phyloP scores from a whole-genome alignment of 345 rosid genomes.

The Acer campestre region DNA sequence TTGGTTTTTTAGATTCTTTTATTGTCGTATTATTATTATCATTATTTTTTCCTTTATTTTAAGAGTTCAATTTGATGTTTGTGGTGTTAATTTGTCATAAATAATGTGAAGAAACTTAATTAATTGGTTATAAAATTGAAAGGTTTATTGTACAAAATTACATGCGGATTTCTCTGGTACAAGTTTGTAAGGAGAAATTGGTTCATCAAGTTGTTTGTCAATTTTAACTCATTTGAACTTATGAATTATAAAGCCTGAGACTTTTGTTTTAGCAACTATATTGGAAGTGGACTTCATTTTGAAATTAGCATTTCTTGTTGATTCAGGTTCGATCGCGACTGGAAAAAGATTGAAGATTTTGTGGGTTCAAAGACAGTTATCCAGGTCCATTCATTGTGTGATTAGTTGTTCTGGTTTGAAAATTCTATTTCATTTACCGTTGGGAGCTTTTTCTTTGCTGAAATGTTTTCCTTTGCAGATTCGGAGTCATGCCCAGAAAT shows the following conservation, averaged over 20 bases:
- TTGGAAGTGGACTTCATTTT: not conserved
- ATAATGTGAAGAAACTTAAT: not conserved
- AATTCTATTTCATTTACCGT: not conserved
- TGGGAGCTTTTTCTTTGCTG: constrained; percentile 10
- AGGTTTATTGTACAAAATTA: no score
- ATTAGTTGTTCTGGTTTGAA: not conserved
- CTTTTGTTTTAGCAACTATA: not conserved
- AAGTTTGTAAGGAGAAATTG: not conserved
- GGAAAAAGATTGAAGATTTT: constrained; percentile 99
- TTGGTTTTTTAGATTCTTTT: not conserved
- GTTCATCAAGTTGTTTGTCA: not conserved
- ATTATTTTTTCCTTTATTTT: no score
- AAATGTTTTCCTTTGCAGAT: constrained; percentile 50
- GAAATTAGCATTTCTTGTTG: constrained; percentile 25
- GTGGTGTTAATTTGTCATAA: not conserved
- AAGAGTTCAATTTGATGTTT: not conserved
- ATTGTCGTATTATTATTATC: no score
- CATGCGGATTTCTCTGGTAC: not conserved
- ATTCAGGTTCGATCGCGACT: constrained; percentile 93
- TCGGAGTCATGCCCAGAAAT: constrained; percentile 98
- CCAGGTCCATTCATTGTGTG: constrained; percentile 56
- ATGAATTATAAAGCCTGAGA: not conserved
- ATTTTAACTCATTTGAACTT: not conserved
- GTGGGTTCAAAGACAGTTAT: constrained; percentile 98
- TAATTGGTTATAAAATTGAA: not conserved